A percentile compares a stretch with the other conserved stretches of the same genome.
phyloP scores from a whole-genome alignment of 2,329 filamentous ascomycete genomes.

The Huntiella omanensis region DNA sequence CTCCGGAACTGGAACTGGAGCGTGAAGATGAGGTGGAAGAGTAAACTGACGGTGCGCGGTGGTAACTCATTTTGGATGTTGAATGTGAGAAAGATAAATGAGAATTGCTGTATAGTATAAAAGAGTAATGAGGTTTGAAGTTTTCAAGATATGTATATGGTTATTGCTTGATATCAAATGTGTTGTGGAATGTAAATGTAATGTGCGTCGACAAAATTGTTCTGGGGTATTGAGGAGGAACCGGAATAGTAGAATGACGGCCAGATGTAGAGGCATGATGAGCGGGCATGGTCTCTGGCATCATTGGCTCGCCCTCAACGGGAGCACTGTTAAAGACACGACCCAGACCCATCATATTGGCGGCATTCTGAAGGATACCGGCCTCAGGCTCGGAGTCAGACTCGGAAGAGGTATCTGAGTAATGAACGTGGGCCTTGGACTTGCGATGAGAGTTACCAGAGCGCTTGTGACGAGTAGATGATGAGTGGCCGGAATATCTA shows the following conservation, averaged over 20 bases:
- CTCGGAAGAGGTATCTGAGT: neutral
- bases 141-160: neutral
- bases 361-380: slow-evolving; percentile 22
- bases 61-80: slow-evolving; percentile 3
- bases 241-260: neutral
- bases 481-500: neutral
- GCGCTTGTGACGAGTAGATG: neutral
- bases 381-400: slow-evolving; percentile 5
- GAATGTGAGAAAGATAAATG: neutral
- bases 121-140: neutral
- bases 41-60: slow-evolving; percentile 3
- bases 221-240: neutral
- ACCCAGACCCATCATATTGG: neutral
- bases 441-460: neutral
- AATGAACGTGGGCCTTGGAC: neutral
- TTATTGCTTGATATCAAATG: neutral
- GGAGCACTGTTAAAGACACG: neutral
- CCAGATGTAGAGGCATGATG: neutral
- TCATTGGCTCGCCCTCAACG: neutral
- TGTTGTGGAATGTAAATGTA: too few relatives aligned
- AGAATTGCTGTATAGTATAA: neutral
- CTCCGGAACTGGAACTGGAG: neutral
- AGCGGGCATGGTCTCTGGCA: neutral
- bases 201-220: too few relatives aligned
- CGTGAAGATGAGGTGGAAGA: slow-evolving; percentile 4